These are phyloP conservation scores for Macrolepiota albuminosa DNA, from an alignment of 768 basidiomycete species.

Conservation along the genomic window DNA sequence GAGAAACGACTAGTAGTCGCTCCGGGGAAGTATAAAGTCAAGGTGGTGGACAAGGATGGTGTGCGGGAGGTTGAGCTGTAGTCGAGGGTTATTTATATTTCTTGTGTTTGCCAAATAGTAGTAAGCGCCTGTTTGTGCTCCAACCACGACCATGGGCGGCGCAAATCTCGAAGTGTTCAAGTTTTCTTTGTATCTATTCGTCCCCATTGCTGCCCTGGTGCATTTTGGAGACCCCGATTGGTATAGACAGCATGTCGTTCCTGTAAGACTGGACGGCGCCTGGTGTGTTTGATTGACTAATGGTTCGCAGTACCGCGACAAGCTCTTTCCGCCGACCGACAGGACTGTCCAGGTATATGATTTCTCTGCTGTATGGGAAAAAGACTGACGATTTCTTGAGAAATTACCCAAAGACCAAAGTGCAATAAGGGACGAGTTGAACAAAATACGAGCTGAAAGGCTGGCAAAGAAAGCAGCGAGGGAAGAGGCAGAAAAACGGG, in stretches of 20 bases:
- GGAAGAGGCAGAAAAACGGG: conserved; percentile 1
- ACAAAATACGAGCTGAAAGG: conserved; percentile 62
- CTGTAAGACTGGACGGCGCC: conserved; percentile 36
- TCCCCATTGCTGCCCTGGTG: conserved; percentile 73
- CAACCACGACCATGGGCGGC: conserved; percentile 23
- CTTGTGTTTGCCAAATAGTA: neutral
- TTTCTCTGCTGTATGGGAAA: neutral
- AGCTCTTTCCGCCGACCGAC: conserved; percentile 61
- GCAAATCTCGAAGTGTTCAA: conserved; percentile 89
- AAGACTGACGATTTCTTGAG: conserved; percentile 25
- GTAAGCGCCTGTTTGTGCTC: too few species aligned
- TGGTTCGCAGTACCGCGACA: conserved; percentile 58
- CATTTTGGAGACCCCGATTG: conserved; percentile 88
- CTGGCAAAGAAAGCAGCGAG: conserved; percentile 43
- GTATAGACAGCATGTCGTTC: conserved; percentile 75
- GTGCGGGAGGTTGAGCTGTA: conserved; percentile 75
- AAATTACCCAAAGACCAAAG: conserved; percentile 62
- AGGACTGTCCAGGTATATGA: conserved; percentile 44
- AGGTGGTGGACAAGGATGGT: conserved; percentile 90
- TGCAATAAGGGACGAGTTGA: conserved; percentile 63
- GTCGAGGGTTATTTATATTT: neutral
- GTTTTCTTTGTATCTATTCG: conserved; percentile 81
- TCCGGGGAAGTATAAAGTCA: conserved; percentile 81
- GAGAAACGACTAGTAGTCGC: conserved; percentile 77
- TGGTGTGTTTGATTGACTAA: neutral